Evolutionary conservation across 1,284 basidiomycete genomes (phyloP), one percentile per base, ranked within the genome.

Genomic region (Tilletia indica): DNA sequence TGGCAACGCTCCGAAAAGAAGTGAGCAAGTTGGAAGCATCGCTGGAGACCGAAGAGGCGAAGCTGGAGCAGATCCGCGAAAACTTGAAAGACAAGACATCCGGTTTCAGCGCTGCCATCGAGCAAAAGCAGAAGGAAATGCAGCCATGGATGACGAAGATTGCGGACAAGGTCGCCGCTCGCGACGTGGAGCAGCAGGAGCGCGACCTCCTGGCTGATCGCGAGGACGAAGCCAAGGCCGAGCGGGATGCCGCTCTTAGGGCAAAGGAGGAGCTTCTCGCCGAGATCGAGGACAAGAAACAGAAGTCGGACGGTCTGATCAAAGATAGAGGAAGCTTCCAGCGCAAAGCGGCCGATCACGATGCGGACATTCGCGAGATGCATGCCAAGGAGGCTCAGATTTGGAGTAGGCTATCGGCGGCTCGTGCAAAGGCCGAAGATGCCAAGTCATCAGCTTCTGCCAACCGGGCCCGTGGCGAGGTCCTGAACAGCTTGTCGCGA

Each of bases 11-110:
- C 79, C 89, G 89, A 71, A 84, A 80, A 19, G 92, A 94, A 79
- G 86, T 93, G 4, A 89, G 91, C 21, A 87, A 90, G 61, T 87
- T 91, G n/a, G 93, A 97, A 82, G 85, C 82, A 4, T 89, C 89
- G 56, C n/a, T n/a, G n/a, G n/a, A n/a, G n/a, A n/a, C n/a, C n/a
- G n/a, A n/a, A n/a, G n/a, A n/a, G n/a, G 89, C 89, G 49, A 88
- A 91, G 70, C 87, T 98, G 2, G 94, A n/a, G n/a, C 87, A 88
- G 66, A 93, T 99, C 71, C 90, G 91, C 45, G 94, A 98, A 78
- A 90, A 92, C 73, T 86, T 99, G 76, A 96, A 94, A 12, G 94
- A 93, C 85, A 98, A 97, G 86, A 98, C 96, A 0, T 93, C 95
- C 79, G 90, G 90, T 14, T 97, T 96, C 87, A 91, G 95, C 71